Evolutionary conservation across 129 eudicot species (phyloP).

Genomic region (Artemisia annua): DNA sequence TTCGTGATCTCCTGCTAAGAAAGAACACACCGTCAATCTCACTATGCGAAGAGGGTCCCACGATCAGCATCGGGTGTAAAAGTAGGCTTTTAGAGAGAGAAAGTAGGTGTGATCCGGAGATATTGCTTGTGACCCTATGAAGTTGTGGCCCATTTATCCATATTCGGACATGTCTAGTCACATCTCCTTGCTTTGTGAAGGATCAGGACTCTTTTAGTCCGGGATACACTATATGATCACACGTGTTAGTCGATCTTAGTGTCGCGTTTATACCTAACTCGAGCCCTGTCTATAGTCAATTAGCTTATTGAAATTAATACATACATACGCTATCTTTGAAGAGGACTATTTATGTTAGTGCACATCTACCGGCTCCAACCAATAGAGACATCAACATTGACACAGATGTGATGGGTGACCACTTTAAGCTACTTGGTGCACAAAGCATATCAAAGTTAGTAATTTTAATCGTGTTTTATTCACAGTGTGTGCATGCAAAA

Average conservation of each 20-base stretch:
- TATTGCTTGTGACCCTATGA: too few species aligned
- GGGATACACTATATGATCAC: background rate
- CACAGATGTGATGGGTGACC: constrained; percentile 4
- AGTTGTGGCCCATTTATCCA: too few species aligned
- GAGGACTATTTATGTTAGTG: constrained; percentile 16
- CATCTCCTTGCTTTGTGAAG: too few species aligned
- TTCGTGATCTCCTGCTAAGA: too few species aligned
- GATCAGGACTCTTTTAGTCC: too few species aligned
- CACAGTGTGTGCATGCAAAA: background rate
- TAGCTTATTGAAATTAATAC: constrained; percentile 1
- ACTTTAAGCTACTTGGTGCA: background rate
- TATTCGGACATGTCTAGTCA: too few species aligned
- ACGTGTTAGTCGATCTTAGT: background rate
- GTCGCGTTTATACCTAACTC: background rate
- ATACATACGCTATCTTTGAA: background rate
- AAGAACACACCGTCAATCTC: too few species aligned
- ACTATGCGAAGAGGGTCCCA: too few species aligned
- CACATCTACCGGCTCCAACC: constrained; percentile 6
- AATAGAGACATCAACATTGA: background rate
- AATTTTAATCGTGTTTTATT: background rate
- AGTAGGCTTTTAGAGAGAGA: too few species aligned
- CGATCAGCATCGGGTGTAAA: too few species aligned
- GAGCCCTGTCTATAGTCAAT: background rate
- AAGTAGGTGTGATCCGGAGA: too few species aligned
- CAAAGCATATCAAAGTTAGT: constrained; percentile 1